Evolutionary conservation across 495 filamentous ascomycete species (phyloP).

Genomic region (Tuber indicum): DNA sequence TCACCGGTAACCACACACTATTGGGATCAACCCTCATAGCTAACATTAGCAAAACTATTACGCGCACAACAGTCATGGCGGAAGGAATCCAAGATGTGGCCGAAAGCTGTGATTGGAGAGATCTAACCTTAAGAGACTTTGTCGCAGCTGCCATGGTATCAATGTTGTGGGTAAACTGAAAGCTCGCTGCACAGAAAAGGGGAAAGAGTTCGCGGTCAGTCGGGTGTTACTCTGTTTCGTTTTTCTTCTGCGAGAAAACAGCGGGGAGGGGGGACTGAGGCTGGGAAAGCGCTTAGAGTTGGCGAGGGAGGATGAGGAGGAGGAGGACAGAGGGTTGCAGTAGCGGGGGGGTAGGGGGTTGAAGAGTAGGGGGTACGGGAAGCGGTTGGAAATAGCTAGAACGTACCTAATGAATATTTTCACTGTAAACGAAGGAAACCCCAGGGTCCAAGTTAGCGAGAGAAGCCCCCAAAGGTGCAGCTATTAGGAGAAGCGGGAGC

Average conservation of each 20-base stretch:
- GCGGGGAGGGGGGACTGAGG: not conserved
- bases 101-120: slow-evolving; percentile 5
- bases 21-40: slow-evolving; percentile 10
- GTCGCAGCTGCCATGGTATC: slow-evolving; percentile 59
- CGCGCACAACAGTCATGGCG: slow-evolving; percentile 1
- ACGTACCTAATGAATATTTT: not conserved
- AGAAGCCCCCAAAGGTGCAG: not conserved
- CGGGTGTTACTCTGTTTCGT: not conserved
- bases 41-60: slow-evolving; percentile 38
- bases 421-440: not conserved
- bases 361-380: not conserved
- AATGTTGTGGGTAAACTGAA: slow-evolving; percentile 1
- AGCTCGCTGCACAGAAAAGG: not conserved
- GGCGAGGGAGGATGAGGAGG: not conserved
- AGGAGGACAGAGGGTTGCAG: not conserved
- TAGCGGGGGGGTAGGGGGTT: slow-evolving; percentile 1
- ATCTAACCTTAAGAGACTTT: slow-evolving; percentile 65
- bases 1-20: slow-evolving; percentile 98
- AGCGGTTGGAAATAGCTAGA: slow-evolving; percentile 1
- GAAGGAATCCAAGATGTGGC: slow-evolving; percentile 3
- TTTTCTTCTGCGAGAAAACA: not conserved
- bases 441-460: not conserved
- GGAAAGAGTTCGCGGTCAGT: not conserved
- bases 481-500: not conserved
- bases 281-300: not conserved